These are phyloP conservation scores for Celoporthe dispersa DNA, from an alignment of 2,329 filamentous ascomycete genomes.

Conservation along the genomic window DNA sequence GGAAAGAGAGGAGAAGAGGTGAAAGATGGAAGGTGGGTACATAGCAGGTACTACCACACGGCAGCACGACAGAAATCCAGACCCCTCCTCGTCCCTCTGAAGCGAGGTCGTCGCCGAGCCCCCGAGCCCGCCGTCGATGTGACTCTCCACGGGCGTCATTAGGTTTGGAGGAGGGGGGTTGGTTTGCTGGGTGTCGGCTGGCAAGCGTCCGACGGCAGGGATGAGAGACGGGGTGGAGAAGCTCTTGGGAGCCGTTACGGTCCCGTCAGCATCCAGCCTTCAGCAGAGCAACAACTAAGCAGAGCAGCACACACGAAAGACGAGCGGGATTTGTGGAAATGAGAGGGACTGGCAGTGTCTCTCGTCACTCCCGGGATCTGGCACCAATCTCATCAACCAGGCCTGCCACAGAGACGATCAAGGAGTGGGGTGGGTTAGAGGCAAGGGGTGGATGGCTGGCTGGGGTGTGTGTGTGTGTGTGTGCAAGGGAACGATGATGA, in stretches of 20 bases:
- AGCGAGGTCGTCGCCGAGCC: not conserved
- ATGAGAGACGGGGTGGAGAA: not conserved
- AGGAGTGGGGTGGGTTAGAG: not conserved
- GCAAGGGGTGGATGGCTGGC: not conserved
- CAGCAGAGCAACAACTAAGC: not conserved
- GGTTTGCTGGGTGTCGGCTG: not conserved
- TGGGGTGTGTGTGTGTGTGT: too few relatives aligned
- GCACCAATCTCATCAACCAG: not conserved
- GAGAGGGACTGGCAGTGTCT: slow-evolving; percentile 1
- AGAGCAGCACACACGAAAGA: not conserved
- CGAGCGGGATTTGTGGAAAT: not conserved
- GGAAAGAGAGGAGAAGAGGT: not conserved
- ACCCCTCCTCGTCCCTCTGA: not conserved
- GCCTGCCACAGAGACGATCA: not conserved
- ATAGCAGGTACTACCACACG: not conserved
- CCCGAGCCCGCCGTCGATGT: not conserved
- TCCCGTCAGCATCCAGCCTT: not conserved
- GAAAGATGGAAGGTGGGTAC: not conserved
- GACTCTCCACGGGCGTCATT: not conserved
- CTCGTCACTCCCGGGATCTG: not conserved
- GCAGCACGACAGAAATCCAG: not conserved
- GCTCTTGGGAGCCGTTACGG: not conserved
- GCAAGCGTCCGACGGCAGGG: not conserved
- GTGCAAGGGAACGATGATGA: not conserved
- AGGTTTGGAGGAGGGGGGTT: not conserved